phyloP scores from a whole-genome alignment of 1,284 basidiomycete species.

The Tremellales sp. region DNA sequence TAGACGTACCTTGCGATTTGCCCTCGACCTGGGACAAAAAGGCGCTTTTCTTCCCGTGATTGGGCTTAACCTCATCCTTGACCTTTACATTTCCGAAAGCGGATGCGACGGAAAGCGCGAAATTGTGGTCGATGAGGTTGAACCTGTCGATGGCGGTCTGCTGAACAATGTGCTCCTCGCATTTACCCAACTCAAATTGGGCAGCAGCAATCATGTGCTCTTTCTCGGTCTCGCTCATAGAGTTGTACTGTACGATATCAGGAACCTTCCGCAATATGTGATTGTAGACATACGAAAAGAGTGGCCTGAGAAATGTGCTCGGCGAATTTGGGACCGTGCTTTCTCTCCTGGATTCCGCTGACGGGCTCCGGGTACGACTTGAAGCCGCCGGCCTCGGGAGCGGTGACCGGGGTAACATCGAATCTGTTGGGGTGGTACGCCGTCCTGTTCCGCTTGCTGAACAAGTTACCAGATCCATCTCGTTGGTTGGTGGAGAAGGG shows the following conservation, averaged over 20 bases:
- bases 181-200: slow-evolving; percentile 73
- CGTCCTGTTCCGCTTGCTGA: slow-evolving; percentile 61
- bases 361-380: slow-evolving; percentile 48
- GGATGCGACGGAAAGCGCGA: slow-evolving; percentile 62
- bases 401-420: slow-evolving; percentile 48
- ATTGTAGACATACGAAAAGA: no score
- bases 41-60: slow-evolving; percentile 58
- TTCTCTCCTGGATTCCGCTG: slow-evolving; percentile 63
- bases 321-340: slow-evolving; percentile 66
- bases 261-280: no score
- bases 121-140: slow-evolving; percentile 61
- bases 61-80: slow-evolving; percentile 56
- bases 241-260: slow-evolving; percentile 86
- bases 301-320: slow-evolving; percentile 54
- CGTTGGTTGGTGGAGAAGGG: slow-evolving; percentile 70
- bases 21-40: slow-evolving; percentile 60
- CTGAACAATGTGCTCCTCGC: slow-evolving; percentile 68
- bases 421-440: slow-evolving; percentile 63
- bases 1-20: slow-evolving; percentile 34
- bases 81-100: slow-evolving; percentile 52
- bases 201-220: slow-evolving; percentile 62
- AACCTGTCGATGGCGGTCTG: slow-evolving; percentile 62
- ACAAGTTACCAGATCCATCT: slow-evolving; percentile 64
- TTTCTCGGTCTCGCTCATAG: slow-evolving; percentile 63
- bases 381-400: slow-evolving; percentile 57